phyloP scores from a whole-genome alignment of 768 basidiomycete genomes.

The Lactarius evosmus region DNA sequence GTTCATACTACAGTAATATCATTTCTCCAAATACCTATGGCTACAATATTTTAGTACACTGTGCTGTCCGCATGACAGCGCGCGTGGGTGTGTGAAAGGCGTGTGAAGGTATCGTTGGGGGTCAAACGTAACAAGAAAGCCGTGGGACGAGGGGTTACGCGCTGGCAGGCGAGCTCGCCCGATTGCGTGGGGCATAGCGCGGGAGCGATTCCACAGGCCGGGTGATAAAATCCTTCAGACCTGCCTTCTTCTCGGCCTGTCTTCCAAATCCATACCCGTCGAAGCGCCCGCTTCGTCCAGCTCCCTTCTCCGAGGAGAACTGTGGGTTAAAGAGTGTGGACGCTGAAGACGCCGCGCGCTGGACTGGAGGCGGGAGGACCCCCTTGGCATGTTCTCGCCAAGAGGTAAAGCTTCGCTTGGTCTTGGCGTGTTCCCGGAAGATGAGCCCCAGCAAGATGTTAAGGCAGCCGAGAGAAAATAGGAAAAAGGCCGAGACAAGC shows the following conservation, averaged over 20 bases:
- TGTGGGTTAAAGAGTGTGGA: constrained; percentile 18
- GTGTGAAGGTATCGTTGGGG: not conserved
- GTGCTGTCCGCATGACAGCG: not conserved
- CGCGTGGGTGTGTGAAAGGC: not conserved
- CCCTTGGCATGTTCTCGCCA: constrained; percentile 46
- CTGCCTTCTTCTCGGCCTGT: constrained; percentile 73
- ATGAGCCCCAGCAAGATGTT: constrained; percentile 78
- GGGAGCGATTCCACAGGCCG: constrained; percentile 24
- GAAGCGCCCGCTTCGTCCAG: constrained; percentile 10
- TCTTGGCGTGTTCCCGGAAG: constrained; percentile 60
- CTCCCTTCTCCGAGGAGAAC: constrained; percentile 17
- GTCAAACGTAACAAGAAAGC: not conserved
- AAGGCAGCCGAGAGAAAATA: constrained; percentile 87
- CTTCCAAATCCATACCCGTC: constrained; percentile 74
- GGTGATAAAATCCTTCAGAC: constrained; percentile 46
- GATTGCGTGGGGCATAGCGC: constrained; percentile 36
- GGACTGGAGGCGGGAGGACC: constrained; percentile 25
- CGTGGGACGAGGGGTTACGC: not conserved
- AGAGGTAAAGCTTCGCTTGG: constrained; percentile 57
- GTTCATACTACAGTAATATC: constrained; percentile 6
- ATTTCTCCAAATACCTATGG: constrained; percentile 7
- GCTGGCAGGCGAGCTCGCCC: constrained; percentile 8
- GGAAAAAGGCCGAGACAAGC: constrained; percentile 87
- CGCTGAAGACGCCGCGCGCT: constrained; percentile 20
- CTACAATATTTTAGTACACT: constrained; percentile 10